Percentiles rank a stretch among this genome's conserved stretches.
Evolutionary conservation across 805 yeast genomes (phyloP).

Genomic region (Candida parachauliodes): DNA sequence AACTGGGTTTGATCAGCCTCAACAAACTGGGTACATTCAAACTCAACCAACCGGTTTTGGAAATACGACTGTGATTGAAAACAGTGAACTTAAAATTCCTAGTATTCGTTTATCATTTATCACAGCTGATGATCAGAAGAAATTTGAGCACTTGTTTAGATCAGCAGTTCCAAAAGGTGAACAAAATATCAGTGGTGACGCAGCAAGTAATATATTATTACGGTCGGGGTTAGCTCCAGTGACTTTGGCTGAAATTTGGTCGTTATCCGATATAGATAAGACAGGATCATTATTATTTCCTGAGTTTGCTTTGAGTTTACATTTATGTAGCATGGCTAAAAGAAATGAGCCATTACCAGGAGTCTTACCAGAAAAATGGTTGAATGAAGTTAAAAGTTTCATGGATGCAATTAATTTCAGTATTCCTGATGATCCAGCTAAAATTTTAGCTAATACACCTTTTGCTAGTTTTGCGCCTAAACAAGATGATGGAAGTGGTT

Average conservation of each 20-base stretch:
- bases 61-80: slow-evolving; percentile 40
- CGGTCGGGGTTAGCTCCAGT: slow-evolving; percentile 75
- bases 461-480: slow-evolving; percentile 28
- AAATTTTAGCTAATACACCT: slow-evolving; percentile 43
- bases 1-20: slow-evolving; percentile 16
- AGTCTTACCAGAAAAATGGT: slow-evolving; percentile 65
- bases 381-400: slow-evolving; percentile 82
- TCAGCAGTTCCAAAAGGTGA: slow-evolving; percentile 74
- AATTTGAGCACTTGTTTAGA: slow-evolving; percentile 81
- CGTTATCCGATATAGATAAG: slow-evolving; percentile 80
- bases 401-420: slow-evolving; percentile 84
- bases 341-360: slow-evolving; percentile 78
- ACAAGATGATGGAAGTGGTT: slow-evolving; percentile 18
- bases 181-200: slow-evolving; percentile 61
- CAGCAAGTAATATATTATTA: slow-evolving; percentile 75
- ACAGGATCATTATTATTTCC: slow-evolving; percentile 87
- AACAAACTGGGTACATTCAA: slow-evolving; percentile 35
- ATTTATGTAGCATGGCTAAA: slow-evolving; percentile 73
- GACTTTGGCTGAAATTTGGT: slow-evolving; percentile 84
- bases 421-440: slow-evolving; percentile 56
- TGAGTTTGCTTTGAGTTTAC: slow-evolving; percentile 89
- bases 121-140: slow-evolving; percentile 78
- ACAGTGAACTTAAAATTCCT: slow-evolving; percentile 63
- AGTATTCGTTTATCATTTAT: slow-evolving; percentile 78
- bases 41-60: slow-evolving; percentile 48